Base-by-base conservation (phyloP, 129 eudicot species). In the Gnaphalium uliginosum region DNA sequence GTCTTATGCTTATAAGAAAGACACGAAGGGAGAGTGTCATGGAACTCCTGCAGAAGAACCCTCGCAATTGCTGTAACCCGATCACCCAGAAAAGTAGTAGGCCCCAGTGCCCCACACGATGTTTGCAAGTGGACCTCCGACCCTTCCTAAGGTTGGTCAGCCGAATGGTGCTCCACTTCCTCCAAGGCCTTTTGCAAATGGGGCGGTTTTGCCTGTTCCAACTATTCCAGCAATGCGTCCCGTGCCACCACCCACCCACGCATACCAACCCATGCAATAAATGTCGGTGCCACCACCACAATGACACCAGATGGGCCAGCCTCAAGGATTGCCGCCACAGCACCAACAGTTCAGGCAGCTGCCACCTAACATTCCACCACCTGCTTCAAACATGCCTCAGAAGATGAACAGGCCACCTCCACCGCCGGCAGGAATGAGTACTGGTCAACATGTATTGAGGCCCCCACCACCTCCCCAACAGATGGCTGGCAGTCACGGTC, bases 1-100 rank as follows among this genome's bases (percentile, higher is more conserved):
- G 29, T 88, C 98, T 5, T 94, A 94, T 84, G 98, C 98, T 73
- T 94, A 94, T 93, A 94, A 94, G 89, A 94, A 94, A 86, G 98
- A 94, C 78, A 94, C 98, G 0, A 94, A 94, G 67, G 98, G 98
- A 70, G 98, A 90, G 86, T 90, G 98, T 39, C 98, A 94, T 84
- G 98, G 98, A 65, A 90, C 98, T 71, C 98, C 98, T 80, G 78
- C 85, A 90, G 98, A 94, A 87, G 97, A 79, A 88, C 89, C 25
- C 71, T 94, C 78, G 98, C 97, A 56, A 87, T n/a, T n/a, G 97
- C 56, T 89, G 93, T 68, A 94, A 89, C 59, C 96, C 97, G 3
- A 75, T 70, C 63, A 77, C 82, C 46, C 98, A 90, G 71, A 90
- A 87, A 83, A 85, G 86, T 80, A 79, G 97, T n/a, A n/a, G n/a